Evolutionary conservation across 192 early-diverging fungal genomes (phyloP).

Genomic region (Cladochytrium replicatum): DNA sequence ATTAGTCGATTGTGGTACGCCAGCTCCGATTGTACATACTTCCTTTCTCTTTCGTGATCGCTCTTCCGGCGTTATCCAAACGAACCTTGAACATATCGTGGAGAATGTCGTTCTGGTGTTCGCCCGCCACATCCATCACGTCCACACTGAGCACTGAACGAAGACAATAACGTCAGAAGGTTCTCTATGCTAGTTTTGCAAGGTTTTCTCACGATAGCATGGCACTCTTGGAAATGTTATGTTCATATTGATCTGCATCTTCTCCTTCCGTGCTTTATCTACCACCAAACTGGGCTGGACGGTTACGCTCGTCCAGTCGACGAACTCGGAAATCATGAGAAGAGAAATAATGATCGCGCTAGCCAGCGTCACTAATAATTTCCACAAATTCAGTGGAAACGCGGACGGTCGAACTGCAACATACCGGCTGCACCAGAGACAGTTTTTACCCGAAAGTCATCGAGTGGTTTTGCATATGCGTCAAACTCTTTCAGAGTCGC

Average conservation of each 20-base stretch:
- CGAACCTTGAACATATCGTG: conserved; percentile 78
- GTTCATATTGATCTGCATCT: conserved; percentile 80
- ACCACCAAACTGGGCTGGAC: conserved; percentile 69
- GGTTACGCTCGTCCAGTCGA: conserved; percentile 60
- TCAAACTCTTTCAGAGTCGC: conserved; percentile 10
- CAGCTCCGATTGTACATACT: conserved; percentile 35
- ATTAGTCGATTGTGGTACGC: not conserved
- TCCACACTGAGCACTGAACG: conserved; percentile 74
- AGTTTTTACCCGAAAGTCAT: conserved; percentile 85
- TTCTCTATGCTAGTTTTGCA: not conserved
- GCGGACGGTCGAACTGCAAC: not conserved
- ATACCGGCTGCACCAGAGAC: conserved; percentile 63
- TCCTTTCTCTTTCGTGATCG: conserved; percentile 47
- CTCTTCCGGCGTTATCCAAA: conserved; percentile 53
- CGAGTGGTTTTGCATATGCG: conserved; percentile 88
- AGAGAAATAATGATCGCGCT: conserved; percentile 60
- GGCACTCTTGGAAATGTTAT: conserved; percentile 86
- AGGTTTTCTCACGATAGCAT: conserved; percentile 59
- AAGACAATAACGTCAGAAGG: not conserved
- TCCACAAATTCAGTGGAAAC: too few species aligned
- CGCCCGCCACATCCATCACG: conserved; percentile 90
- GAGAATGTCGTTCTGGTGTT: conserved; percentile 67
- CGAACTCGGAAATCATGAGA: conserved; percentile 74
- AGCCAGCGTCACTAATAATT: conserved; percentile 60
- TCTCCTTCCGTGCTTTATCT: conserved; percentile 75